These are phyloP conservation scores for Mycena kentingensis DNA, from an alignment of 768 basidiomycete genomes.

Conservation along the genomic window DNA sequence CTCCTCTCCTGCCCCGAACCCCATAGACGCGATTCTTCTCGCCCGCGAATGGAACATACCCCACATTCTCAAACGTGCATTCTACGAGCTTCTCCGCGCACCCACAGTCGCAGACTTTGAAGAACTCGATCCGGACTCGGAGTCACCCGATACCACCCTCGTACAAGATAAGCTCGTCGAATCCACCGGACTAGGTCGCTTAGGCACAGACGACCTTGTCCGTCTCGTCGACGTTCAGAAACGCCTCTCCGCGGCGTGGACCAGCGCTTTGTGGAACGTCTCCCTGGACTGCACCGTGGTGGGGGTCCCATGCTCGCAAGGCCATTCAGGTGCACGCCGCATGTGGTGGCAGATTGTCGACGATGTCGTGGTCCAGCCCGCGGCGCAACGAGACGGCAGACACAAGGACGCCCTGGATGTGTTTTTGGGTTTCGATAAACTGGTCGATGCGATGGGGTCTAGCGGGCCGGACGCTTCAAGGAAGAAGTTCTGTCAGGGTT, in stretches of 20 bases:
- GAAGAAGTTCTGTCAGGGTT: not conserved
- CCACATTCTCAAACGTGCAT: conserved; percentile 37
- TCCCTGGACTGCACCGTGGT: not conserved
- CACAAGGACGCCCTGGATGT: not conserved
- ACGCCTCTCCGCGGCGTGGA: conserved; percentile 15
- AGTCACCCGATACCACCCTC: conserved; percentile 1
- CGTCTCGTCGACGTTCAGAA: conserved; percentile 16
- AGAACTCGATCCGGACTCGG: conserved; percentile 1
- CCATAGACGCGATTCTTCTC: conserved; percentile 34
- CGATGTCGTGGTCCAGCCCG: not conserved
- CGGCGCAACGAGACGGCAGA: not conserved
- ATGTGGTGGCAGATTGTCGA: not conserved
- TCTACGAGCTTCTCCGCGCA: conserved; percentile 38
- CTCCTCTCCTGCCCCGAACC: conserved; percentile 19
- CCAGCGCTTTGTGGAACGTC: not conserved
- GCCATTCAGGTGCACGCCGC: not conserved
- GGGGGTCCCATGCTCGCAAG: no score
- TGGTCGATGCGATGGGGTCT: not conserved
- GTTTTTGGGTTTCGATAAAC: not conserved
- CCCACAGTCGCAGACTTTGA: not conserved
- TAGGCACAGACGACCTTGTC: conserved; percentile 4
- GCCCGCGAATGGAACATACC: conserved; percentile 31
- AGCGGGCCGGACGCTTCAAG: not conserved
- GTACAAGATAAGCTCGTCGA: no score
- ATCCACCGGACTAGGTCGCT: not conserved